Conservation (phyloP, 2,329 filamentous ascomycete species). For the Fusarium brevicatenulatum region DNA sequence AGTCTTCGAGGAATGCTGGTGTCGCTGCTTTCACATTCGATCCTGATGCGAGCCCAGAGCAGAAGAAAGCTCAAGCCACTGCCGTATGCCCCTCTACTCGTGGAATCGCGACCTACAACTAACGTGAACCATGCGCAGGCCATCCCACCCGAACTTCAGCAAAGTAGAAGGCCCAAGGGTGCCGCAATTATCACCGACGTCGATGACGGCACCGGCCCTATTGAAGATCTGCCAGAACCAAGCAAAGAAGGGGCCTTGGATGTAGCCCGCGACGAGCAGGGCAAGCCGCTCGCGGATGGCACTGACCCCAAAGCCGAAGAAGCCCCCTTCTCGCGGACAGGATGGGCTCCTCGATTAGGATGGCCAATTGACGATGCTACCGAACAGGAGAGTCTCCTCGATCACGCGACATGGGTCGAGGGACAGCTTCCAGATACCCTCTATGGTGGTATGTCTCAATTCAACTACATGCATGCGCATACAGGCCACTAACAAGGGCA, state of each 20-base stretch:
- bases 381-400: constrained; percentile 76
- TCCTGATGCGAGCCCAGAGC: constrained; percentile 81
- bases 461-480: not conserved
- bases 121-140: constrained; percentile 43
- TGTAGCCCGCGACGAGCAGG: constrained; percentile 60
- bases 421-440: constrained; percentile 86
- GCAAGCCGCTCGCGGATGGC: constrained; percentile 60
- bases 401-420: constrained; percentile 91
- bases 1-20: constrained; percentile 82
- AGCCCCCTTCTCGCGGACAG: constrained; percentile 64
- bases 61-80: constrained; percentile 84
- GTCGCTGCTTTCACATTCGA: constrained; percentile 86
- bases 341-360: constrained; percentile 90
- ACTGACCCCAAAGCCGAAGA: constrained; percentile 64
- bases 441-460: constrained; percentile 76
- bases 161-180: constrained; percentile 61
- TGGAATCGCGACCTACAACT: constrained; percentile 8
- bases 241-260: constrained; percentile 75
- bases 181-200: constrained; percentile 82
- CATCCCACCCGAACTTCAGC: constrained; percentile 52
- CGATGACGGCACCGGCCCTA: constrained; percentile 73
- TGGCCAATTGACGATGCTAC: constrained; percentile 67
- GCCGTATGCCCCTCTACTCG: constrained; percentile 64
- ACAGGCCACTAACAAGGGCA: constrained; percentile 47
- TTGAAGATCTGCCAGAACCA: constrained; percentile 81